A percentile compares a stretch with the other conserved stretches of the same genome.
These are phyloP conservation scores for Coemansia sp. DNA, from an alignment of 192 early-diverging fungal species.

Conservation along the genomic window DNA sequence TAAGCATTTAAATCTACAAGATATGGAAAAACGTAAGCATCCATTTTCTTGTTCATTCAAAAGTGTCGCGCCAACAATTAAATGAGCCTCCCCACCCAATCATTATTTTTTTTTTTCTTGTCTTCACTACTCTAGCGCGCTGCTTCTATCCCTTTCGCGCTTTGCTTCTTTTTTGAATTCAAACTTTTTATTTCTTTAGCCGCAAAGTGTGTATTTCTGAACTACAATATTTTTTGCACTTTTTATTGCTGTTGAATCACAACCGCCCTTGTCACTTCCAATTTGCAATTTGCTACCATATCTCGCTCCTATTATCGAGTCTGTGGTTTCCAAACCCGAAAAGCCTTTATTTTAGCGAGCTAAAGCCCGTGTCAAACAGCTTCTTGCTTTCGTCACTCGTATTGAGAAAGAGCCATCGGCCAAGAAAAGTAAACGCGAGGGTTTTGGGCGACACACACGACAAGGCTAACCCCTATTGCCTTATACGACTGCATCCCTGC, in stretches of 20 bases:
- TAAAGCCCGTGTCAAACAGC: neutral
- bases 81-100: neutral
- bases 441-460: neutral
- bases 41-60: neutral
- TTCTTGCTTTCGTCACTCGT: neutral
- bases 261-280: neutral
- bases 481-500: neutral
- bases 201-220: neutral
- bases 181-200: neutral
- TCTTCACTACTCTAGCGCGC: neutral
- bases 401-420: neutral
- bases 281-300: neutral
- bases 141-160: conserved; percentile 2
- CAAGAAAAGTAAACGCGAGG: neutral
- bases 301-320: neutral
- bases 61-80: neutral
- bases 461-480: neutral
- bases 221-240: neutral
- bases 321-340: neutral
- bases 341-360: neutral
- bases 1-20: neutral
- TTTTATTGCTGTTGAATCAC: neutral
- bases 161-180: conserved; percentile 2
- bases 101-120: neutral
- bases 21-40: neutral